Percentiles rank a stretch among this genome's conserved stretches.
These are phyloP conservation scores for Aphanomyces cochlioides DNA, from an alignment of 352 stramenopile genomes.

Conservation along the genomic window DNA sequence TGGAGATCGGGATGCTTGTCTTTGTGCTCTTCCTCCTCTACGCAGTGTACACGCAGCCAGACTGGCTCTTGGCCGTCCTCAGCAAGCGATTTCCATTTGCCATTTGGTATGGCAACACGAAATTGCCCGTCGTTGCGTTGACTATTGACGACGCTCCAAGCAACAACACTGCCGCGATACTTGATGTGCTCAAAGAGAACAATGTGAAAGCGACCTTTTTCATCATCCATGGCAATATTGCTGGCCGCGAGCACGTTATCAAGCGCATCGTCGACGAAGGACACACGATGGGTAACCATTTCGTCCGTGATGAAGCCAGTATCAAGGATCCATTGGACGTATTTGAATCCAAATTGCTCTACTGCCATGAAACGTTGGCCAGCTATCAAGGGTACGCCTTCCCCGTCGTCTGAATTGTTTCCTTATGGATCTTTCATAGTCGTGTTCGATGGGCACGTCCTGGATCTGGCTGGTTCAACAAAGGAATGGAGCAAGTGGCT, in stretches of 20 bases:
- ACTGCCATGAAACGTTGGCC: slow-evolving; percentile 56
- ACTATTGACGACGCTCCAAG: slow-evolving; percentile 82
- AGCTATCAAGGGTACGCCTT: slow-evolving; percentile 19
- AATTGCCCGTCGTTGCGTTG: slow-evolving; percentile 52
- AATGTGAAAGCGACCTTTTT: slow-evolving; percentile 80
- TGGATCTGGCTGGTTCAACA: slow-evolving; percentile 81
- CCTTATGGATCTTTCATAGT: slow-evolving; percentile 14
- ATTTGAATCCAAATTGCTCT: slow-evolving; percentile 77
- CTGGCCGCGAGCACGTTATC: slow-evolving; percentile 61
- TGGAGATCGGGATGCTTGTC: slow-evolving; percentile 29
- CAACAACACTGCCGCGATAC: slow-evolving; percentile 53
- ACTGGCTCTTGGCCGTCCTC: slow-evolving; percentile 63
- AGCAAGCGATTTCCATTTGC: slow-evolving; percentile 64
- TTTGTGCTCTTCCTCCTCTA: slow-evolving; percentile 39
- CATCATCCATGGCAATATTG: slow-evolving; percentile 72
- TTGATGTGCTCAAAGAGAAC: slow-evolving; percentile 63
- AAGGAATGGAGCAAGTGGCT: slow-evolving; percentile 67
- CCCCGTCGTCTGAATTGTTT: neutral
- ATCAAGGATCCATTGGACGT: slow-evolving; percentile 74
- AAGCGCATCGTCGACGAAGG: slow-evolving; percentile 74
- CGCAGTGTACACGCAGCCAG: slow-evolving; percentile 65
- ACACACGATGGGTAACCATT: slow-evolving; percentile 72
- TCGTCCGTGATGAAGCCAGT: slow-evolving; percentile 74
- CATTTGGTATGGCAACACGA: slow-evolving; percentile 66
- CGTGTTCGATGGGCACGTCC: slow-evolving; percentile 58